Base-by-base conservation (phyloP, 2,329 filamentous ascomycete species). In the Talaromyces sp. region DNA sequence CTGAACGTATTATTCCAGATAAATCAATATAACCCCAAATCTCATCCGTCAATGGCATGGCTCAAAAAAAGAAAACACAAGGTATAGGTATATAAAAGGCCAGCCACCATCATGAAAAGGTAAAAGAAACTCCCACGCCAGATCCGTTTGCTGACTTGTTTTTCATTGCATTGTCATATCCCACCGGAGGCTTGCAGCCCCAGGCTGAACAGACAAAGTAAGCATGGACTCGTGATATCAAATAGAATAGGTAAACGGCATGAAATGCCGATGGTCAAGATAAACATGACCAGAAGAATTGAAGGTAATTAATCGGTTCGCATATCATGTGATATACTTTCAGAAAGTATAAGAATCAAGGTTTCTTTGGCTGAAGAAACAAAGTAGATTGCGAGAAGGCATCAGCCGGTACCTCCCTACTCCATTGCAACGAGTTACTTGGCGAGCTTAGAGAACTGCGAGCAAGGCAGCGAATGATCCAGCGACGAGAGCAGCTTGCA, bases 391-490 rank as follows among this genome's bases (percentile, higher is more conserved):
- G 31, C 35, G 33, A 33, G 35, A 39, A 54, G 24, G 47, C 33
- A 41, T 13, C 37, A 41, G 45, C 57, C 24, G 10, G 10, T 22
- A 14, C 57, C 45, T 35, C 24, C 41, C 33, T 5, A 41, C 14
- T 3, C 35, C 35, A 47, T 27, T 13, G 35, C 47, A 27, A 45
- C 31, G 31, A 31, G 24, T 50, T 58, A 54, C 67, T 73, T 75
- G 79, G 59, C 79, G 66, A 64, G 57, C 67, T 73, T 75, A 80
- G 59, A 79, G 66, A 64, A 69, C 71, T 37, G 76, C 76, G 68
- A 80, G 52, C 64, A 78, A 67, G 61, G 78, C 68, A 52, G 76
- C 77, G 52, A 80, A 69, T 16, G 76, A 78, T 47, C 78, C 78
- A 22, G 75, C 77, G 27, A 74, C 69, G 9, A 79, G 67, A 16